These are phyloP conservation scores for Pichia californica DNA, from an alignment of 805 yeast species.

Conservation along the genomic window DNA sequence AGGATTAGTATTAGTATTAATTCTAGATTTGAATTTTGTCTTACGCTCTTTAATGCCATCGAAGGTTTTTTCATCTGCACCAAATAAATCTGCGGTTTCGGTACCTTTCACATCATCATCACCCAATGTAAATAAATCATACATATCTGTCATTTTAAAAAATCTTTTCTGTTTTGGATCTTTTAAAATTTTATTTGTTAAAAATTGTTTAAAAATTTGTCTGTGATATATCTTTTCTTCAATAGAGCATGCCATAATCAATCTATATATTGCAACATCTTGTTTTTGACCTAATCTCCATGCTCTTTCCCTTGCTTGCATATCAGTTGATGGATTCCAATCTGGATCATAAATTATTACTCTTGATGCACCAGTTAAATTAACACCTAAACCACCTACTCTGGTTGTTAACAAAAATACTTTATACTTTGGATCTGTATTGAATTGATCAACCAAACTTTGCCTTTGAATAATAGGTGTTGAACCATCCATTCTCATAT, in stretches of 20 bases:
- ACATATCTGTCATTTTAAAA: conserved; percentile 86
- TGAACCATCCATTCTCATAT: conserved; percentile 89
- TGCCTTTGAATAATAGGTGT: conserved; percentile 79
- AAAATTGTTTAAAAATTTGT: conserved; percentile 90
- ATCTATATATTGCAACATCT: conserved; percentile 83
- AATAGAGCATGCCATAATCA: conserved; percentile 91
- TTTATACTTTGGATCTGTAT: conserved; percentile 46
- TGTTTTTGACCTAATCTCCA: conserved; percentile 95
- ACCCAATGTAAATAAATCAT: conserved; percentile 82
- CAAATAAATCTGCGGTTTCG: conserved; percentile 61
- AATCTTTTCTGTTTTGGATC: conserved; percentile 94
- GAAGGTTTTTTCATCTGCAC: conserved; percentile 37
- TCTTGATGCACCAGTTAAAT: conserved; percentile 89
- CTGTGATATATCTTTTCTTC: conserved; percentile 96
- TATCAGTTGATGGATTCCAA: conserved; percentile 97
- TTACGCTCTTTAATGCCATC: conserved; percentile 31
- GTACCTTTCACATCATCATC: conserved; percentile 63
- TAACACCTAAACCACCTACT: conserved; percentile 95
- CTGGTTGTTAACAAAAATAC: conserved; percentile 85
- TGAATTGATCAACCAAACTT: conserved; percentile 72
- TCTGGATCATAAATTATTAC: conserved; percentile 95
- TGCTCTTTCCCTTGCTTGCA: conserved; percentile 94
- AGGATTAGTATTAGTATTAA: conserved; percentile 8
- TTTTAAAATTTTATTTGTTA: conserved; percentile 87
- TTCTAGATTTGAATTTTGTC: conserved; percentile 20